Conservation (phyloP, 192 early-diverging fungal species). For the Rhizoclosmatium globosum region DNA sequence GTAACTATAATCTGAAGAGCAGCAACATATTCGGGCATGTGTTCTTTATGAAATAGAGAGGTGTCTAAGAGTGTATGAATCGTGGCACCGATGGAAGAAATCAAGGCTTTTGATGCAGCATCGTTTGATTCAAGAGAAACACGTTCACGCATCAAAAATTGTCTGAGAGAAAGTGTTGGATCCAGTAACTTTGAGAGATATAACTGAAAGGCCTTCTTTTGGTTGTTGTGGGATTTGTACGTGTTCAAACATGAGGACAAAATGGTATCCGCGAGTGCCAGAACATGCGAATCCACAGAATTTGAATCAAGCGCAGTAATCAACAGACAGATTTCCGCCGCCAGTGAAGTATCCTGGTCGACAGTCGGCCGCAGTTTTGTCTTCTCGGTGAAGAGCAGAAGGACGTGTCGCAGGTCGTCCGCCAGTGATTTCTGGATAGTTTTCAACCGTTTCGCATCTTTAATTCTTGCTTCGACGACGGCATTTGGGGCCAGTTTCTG, state of each 20-base stretch:
- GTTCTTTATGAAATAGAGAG: slow-evolving; percentile 24
- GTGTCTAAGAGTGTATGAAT: not conserved
- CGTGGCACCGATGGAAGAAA: not conserved
- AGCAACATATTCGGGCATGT: slow-evolving; percentile 8
- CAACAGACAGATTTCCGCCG: not conserved
- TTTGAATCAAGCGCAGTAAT: not conserved
- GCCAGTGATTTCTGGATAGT: too few species aligned
- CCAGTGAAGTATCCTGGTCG: not conserved
- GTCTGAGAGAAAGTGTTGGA: not conserved
- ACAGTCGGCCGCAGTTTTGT: not conserved
- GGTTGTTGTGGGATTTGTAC: not conserved
- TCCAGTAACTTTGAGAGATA: not conserved
- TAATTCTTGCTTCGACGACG: too few species aligned
- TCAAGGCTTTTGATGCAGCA: not conserved
- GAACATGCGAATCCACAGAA: not conserved
- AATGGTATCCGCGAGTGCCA: not conserved
- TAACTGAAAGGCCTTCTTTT: slow-evolving; percentile 10
- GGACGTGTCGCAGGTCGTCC: not conserved
- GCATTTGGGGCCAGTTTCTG: too few species aligned
- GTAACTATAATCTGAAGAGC: not conserved
- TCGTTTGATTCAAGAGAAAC: not conserved
- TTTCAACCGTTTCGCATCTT: too few species aligned
- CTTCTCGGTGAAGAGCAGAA: not conserved
- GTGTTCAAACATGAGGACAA: not conserved
- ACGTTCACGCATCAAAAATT: not conserved